Percentiles rank a stretch among this genome's conserved stretches.
Evolutionary conservation across 371 early-diverging fungal genomes (phyloP).

Genomic region (Apophysomyces ossiformis): DNA sequence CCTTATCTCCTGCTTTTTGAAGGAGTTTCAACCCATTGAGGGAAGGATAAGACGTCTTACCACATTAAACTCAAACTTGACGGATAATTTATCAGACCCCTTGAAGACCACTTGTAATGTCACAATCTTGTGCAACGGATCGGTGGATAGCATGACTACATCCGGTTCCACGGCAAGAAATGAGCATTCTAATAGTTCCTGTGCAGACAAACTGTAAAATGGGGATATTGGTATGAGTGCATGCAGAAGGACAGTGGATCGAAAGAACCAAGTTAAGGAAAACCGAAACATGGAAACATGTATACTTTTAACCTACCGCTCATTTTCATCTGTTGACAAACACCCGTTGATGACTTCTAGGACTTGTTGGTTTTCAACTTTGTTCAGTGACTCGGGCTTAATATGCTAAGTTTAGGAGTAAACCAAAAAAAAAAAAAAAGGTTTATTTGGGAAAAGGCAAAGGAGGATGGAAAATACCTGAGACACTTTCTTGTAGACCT

Average conservation of each 20-base stretch:
- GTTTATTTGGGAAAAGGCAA: not conserved
- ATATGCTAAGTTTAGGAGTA: constrained; percentile 59
- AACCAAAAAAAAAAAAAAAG: constrained; percentile 8
- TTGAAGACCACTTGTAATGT: constrained; percentile 83
- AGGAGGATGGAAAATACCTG: constrained; percentile 36
- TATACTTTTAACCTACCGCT: constrained; percentile 47
- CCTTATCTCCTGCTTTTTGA: not conserved
- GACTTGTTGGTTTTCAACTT: constrained; percentile 75
- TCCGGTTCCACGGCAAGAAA: constrained; percentile 85
- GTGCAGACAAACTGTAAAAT: constrained; percentile 64
- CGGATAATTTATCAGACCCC: constrained; percentile 79
- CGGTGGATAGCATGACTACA: constrained; percentile 66
- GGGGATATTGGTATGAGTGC: constrained; percentile 4
- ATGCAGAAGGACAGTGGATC: not conserved
- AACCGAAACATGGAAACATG: too few species aligned
- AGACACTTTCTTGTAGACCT: constrained; percentile 84
- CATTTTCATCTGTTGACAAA: constrained; percentile 67
- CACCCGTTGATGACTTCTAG: constrained; percentile 79
- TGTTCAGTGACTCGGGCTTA: constrained; percentile 79
- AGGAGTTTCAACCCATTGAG: not conserved
- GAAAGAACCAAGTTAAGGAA: too few species aligned
- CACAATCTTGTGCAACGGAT: constrained; percentile 67
- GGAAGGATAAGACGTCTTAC: constrained; percentile 11
- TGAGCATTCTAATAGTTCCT: constrained; percentile 79
- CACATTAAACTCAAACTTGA: constrained; percentile 90